phyloP scores from a whole-genome alignment of 352 stramenopile species.

The Globisporangium spinosum region DNA sequence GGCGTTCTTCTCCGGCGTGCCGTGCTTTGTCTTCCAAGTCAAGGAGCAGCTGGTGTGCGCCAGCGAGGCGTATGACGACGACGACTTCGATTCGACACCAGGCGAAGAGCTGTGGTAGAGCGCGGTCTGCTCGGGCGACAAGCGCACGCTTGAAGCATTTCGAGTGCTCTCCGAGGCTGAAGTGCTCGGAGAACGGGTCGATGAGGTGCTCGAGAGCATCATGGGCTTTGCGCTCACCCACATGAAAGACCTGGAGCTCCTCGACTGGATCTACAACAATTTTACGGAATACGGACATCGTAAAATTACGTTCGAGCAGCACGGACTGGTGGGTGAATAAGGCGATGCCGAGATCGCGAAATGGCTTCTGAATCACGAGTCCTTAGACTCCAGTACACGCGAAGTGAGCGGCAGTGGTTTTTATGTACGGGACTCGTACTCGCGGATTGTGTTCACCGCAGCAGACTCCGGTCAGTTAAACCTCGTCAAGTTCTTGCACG shows the following conservation, averaged over 20 bases:
- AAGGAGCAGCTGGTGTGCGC: not conserved
- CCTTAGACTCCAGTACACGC: not conserved
- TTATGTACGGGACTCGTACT: not conserved
- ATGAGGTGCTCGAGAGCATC: not conserved
- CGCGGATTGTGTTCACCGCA: not conserved
- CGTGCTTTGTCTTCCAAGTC: not conserved
- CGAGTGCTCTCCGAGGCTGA: not conserved
- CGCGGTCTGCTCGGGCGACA: not conserved
- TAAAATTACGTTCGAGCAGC: not conserved
- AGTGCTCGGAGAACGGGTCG: not conserved
- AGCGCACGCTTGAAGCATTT: not conserved
- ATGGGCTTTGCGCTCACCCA: not conserved
- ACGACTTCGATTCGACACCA: not conserved
- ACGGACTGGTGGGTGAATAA: not conserved
- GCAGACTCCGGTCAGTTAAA: not conserved
- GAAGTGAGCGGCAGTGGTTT: not conserved
- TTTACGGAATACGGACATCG: not conserved
- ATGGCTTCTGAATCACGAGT: not conserved
- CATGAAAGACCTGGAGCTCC: not conserved
- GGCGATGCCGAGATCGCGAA: not conserved
- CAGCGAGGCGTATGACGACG: not conserved
- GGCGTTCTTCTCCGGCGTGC: not conserved
- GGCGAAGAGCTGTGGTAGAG: not conserved
- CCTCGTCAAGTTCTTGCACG: not conserved
- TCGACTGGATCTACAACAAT: constrained; percentile 5